phyloP scores from a whole-genome alignment of 768 basidiomycete species.

The Saitozyma sp. region DNA sequence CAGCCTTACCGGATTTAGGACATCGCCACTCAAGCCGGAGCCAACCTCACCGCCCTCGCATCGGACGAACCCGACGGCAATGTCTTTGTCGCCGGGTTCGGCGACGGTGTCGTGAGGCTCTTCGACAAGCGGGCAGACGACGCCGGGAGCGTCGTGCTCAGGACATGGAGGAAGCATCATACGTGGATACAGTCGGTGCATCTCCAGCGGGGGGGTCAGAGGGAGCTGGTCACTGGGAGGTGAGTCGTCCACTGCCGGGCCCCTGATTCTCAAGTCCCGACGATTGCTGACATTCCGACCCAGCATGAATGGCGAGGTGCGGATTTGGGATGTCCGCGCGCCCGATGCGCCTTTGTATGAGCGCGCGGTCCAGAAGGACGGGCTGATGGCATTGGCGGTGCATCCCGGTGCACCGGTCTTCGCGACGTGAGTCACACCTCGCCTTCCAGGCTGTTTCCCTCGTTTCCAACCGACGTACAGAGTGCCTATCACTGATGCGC shows the following conservation, averaged over 20 bases:
- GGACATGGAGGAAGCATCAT: conserved; percentile 72
- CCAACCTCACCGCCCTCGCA: conserved; percentile 79
- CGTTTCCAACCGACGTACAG: background rate
- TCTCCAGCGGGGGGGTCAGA: conserved; percentile 69
- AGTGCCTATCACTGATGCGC: background rate
- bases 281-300: conserved; percentile 2
- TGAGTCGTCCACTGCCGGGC: conserved; percentile 50
- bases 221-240: conserved; percentile 84
- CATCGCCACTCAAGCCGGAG: conserved; percentile 82
- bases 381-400: conserved; percentile 80
- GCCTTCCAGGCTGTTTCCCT: no score
- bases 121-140: conserved; percentile 84
- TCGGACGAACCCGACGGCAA: conserved; percentile 75
- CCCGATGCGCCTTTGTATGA: conserved; percentile 62
- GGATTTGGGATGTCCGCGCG: conserved; percentile 83
- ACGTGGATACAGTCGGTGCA: conserved; percentile 90
- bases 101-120: conserved; percentile 81
- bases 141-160: conserved; percentile 67
- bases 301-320: conserved; percentile 85
- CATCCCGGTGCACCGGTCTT: conserved; percentile 81
- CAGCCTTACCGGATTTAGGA: conserved; percentile 60
- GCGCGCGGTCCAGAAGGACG: conserved; percentile 68
- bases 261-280: conserved; percentile 1
- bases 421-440: conserved; percentile 64
- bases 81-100: conserved; percentile 85